Evolutionary conservation across 805 yeast species (phyloP), one percentile per base, ranked within the genome.

Genomic region (Candida sonorensis): DNA sequence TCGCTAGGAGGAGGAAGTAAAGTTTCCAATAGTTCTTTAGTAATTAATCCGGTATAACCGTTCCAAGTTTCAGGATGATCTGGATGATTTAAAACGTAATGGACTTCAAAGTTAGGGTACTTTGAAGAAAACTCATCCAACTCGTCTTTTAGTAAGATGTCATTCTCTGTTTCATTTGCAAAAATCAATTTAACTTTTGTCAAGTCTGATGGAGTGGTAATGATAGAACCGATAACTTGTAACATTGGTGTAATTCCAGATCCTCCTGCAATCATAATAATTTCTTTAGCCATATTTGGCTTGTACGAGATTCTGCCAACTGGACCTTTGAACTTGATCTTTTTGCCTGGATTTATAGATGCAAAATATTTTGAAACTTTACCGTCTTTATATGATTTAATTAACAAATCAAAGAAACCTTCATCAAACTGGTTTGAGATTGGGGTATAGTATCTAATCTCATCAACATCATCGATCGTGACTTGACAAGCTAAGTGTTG

Each of bases 211-310:
- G 85, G 77, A 17, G 78, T 75, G 12, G 87, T 81, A 40, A 81
- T 72, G 31, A 81, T 67, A 37, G 72, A 72, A 38, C 82, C 77
- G 32, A 83, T 64, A 11, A 88, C 81, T 59, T 87, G 94, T 50
- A 82, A 68, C 60, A 85, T 77, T 23, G 97, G 96, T 7, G 96
- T 85, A 41, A 88, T 80, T 32, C 97, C 94, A 0, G 90, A 75
- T 13, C 94, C 94, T 44, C 92, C 94, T 7, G 88, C 90, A 45
- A 83, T 66, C 61, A 83, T 67, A 13, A 77, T 76, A 36, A 83
- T 65, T 38, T 76, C 72, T 39, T 69, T 69, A 25, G 76, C 79
- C 62, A 74, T 69, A 50, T 80, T 80, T 17, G 67, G 45, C 25
- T 49, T 36, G 52, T 79, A 80, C 21, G 72, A 55, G 57, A 83